Evolutionary conservation across 179 eudicot genomes (phyloP).

Genomic region (Pouteria campechiana): DNA sequence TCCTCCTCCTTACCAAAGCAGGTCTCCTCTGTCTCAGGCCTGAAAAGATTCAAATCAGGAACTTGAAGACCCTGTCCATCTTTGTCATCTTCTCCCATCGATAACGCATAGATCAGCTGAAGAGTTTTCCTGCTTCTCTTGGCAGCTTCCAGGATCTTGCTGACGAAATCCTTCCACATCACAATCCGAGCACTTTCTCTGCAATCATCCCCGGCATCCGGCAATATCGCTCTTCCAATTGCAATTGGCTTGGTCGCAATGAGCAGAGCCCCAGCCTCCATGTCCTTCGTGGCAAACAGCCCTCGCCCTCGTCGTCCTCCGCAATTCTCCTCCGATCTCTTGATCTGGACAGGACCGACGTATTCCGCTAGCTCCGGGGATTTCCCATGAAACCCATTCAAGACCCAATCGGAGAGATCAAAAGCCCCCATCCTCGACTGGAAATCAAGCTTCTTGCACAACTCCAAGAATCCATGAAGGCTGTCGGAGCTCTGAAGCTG

Average conservation of each 20-base stretch:
- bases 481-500: conserved; percentile 47
- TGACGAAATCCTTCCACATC: conserved; percentile 77
- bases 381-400: conserved; percentile 38
- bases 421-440: conserved; percentile 54
- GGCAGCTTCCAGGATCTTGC: conserved; percentile 40
- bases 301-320: too few relatives aligned
- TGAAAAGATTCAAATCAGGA: conserved; percentile 42
- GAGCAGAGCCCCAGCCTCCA: conserved; percentile 55
- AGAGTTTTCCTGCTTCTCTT: conserved; percentile 29
- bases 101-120: conserved; percentile 35
- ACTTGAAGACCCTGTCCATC: conserved; percentile 44
- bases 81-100: conserved; percentile 64
- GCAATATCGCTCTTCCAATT: conserved; percentile 67
- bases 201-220: conserved; percentile 22
- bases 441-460: conserved; percentile 54
- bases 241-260: conserved; percentile 73
- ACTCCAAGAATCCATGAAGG: conserved; percentile 45
- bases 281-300: conserved; percentile 48
- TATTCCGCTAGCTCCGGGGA: conserved; percentile 61
- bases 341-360: conserved; percentile 61
- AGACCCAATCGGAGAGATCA: conserved; percentile 74
- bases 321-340: conserved; percentile 61
- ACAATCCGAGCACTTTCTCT: conserved; percentile 48
- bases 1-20: not conserved
- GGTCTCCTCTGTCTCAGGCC: conserved; percentile 33